Percentiles rank a stretch among this genome's conserved stretches.
Conservation (phyloP, 352 stramenopile genomes). For the Phytophthora vignae region DNA sequence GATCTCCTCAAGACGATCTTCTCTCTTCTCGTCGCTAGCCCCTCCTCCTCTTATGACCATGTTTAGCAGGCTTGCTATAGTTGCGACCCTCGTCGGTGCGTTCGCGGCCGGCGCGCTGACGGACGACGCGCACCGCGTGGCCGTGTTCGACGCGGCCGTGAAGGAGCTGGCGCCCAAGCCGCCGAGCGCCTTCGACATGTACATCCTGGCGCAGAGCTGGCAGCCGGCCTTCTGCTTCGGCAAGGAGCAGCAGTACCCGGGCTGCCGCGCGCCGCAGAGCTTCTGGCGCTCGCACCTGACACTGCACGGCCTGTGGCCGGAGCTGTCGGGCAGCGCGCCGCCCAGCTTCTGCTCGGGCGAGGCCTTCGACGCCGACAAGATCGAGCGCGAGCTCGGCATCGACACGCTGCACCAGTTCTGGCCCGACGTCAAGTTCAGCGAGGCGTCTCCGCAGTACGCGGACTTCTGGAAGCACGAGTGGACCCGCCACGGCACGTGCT, state of each 20-base stretch:
- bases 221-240: conserved; percentile 85
- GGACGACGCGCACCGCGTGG: conserved; percentile 4
- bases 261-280: conserved; percentile 64
- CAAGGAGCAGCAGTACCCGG: conserved; percentile 66
- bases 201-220: conserved; percentile 93
- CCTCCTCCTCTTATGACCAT: neutral
- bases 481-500: conserved; percentile 94
- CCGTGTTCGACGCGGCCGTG: conserved; percentile 48
- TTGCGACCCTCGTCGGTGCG: conserved; percentile 10
- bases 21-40: neutral
- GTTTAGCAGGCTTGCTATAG: neutral
- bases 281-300: conserved; percentile 91
- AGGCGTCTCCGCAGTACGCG: conserved; percentile 59
- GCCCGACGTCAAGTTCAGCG: conserved; percentile 86
- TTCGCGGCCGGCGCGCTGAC: neutral
- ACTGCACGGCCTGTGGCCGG: conserved; percentile 91
- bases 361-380: conserved; percentile 65
- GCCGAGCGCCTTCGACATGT: conserved; percentile 75
- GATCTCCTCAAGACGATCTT: conserved; percentile 15
- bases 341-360: conserved; percentile 81
- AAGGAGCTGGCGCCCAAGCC: conserved; percentile 10
- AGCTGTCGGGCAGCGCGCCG: conserved; percentile 68
- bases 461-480: conserved; percentile 96
- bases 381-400: conserved; percentile 76
- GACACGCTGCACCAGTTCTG: conserved; percentile 82